Base-by-base conservation (phyloP, 2,329 filamentous ascomycete species). In the Pyrenophora teres region DNA sequence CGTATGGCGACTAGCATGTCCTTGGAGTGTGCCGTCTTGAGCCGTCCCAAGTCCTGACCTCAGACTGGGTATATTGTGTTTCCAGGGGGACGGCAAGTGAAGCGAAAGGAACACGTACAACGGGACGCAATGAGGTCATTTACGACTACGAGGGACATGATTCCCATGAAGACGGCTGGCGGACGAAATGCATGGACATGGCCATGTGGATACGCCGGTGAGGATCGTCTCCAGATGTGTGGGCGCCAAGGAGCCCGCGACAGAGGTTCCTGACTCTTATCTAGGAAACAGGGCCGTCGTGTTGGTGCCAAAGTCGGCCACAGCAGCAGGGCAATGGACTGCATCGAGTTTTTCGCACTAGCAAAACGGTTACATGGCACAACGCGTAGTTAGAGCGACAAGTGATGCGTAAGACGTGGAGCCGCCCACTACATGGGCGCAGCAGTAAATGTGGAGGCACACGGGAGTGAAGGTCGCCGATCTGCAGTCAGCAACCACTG, bases 391-490 rank as follows among this genome's bases (percentile, higher is more conserved):
- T n/a, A 48, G 25, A 23, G 27, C 48, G 39, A 39, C 19, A n/a
- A 13, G 50, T 38, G 37, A 30, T 49, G 45, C 50, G 45, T 52
- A 50, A 56, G 53, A 49, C 50, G 53, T 61, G 58, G 53, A 56
- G 44, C 58, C 16, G 44, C 58, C 16, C 31, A 27, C 35, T 52
- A 42, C 32, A 38, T 40, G 15, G 35, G 16, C 40, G 40, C 27
- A 36, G 45, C 40, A 52, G 48, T 37, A 40, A 47, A 49, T 39
- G 52, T 60, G 59, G 57, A 51, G 51, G 50, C 25, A 46, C 52
- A 46, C 52, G 50, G 56, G 52, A 38, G 41, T 41, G 54, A 46
- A 46, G 50, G 39, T 43, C 40, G 52, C 54, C 56, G 60, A 63
- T 43, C 35, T 46, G 54, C 50, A 49, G 57, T 55, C 49, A 48